Conservation (phyloP, 208 protist species). For the Lotmaria passim region DNA sequence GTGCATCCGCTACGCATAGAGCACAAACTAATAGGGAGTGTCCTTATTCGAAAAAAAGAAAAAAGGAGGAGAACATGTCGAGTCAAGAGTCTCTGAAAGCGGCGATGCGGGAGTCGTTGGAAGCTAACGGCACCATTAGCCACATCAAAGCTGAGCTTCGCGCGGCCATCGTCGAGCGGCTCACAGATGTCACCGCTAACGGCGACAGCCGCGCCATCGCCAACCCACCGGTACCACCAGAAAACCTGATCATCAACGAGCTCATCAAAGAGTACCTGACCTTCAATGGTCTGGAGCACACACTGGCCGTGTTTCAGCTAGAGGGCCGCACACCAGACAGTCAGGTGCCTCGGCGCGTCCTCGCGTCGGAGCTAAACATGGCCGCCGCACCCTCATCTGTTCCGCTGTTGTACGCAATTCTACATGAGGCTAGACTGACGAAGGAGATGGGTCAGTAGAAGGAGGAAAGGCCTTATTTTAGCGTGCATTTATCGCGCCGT, state of each 20-base stretch:
- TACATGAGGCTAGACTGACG: slow-evolving; percentile 72
- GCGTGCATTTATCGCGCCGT: too few species aligned
- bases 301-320: slow-evolving; percentile 83
- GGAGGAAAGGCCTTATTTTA: too few species aligned
- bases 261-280: slow-evolving; percentile 94
- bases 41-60: neutral
- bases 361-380: slow-evolving; percentile 81
- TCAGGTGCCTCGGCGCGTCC: slow-evolving; percentile 65
- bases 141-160: slow-evolving; percentile 90
- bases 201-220: slow-evolving; percentile 15
- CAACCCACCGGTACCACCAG: slow-evolving; percentile 73
- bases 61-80: too few species aligned
- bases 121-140: slow-evolving; percentile 83
- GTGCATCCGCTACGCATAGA: too few species aligned
- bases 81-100: slow-evolving; percentile 81
- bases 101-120: slow-evolving; percentile 87
- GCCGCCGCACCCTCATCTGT: slow-evolving; percentile 67
- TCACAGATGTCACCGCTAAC: slow-evolving; percentile 54
- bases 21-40: neutral
- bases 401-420: slow-evolving; percentile 81
- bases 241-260: slow-evolving; percentile 94
- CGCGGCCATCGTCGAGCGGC: slow-evolving; percentile 85
- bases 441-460: slow-evolving; percentile 48
- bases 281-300: slow-evolving; percentile 92
- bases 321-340: slow-evolving; percentile 66